Percentiles rank a stretch among this genome's conserved stretches.
Evolutionary conservation across 1,284 basidiomycete genomes (phyloP).

Genomic region (Trametes polyzona): DNA sequence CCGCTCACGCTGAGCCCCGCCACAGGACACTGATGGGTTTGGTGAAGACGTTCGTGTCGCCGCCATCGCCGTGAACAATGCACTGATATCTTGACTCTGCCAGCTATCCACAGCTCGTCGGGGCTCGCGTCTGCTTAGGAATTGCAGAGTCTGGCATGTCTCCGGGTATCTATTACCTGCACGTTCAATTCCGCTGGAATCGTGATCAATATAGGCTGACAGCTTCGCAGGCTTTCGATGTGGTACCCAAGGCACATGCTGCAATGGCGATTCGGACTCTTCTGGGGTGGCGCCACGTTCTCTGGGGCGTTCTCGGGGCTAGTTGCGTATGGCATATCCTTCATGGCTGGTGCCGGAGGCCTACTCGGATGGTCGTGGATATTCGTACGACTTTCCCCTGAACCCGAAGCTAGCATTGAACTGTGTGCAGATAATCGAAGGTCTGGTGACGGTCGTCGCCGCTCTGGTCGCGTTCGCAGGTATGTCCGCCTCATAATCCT

Average conservation of each 20-base stretch:
- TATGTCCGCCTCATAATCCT: slow-evolving; percentile 28
- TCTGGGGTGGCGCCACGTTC: slow-evolving; percentile 40
- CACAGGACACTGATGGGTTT: slow-evolving; percentile 64
- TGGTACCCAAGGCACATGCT: slow-evolving; percentile 41
- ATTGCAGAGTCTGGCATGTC: slow-evolving; percentile 72
- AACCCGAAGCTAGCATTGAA: slow-evolving; percentile 40
- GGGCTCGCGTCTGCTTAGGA: slow-evolving; percentile 60
- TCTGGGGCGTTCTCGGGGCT: slow-evolving; percentile 42
- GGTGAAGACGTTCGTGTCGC: slow-evolving; percentile 59
- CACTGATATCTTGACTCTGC: no score
- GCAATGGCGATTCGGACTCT: slow-evolving; percentile 38
- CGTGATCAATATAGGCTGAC: not conserved
- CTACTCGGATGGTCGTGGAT: slow-evolving; percentile 50
- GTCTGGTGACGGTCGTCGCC: slow-evolving; percentile 54
- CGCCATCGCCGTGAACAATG: no score
- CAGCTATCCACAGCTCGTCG: slow-evolving; percentile 66
- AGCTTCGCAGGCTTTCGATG: slow-evolving; percentile 31
- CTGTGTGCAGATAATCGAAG: slow-evolving; percentile 54
- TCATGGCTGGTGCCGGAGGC: slow-evolving; percentile 44
- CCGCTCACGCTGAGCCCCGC: not conserved
- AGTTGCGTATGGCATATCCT: slow-evolving; percentile 45
- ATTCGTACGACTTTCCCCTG: slow-evolving; percentile 39
- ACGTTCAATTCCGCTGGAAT: slow-evolving; percentile 7
- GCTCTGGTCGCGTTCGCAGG: slow-evolving; percentile 52
- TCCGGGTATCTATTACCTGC: slow-evolving; percentile 69